Evolutionary conservation across 1,139 yeast species (phyloP).

Genomic region (Candida albicans): DNA sequence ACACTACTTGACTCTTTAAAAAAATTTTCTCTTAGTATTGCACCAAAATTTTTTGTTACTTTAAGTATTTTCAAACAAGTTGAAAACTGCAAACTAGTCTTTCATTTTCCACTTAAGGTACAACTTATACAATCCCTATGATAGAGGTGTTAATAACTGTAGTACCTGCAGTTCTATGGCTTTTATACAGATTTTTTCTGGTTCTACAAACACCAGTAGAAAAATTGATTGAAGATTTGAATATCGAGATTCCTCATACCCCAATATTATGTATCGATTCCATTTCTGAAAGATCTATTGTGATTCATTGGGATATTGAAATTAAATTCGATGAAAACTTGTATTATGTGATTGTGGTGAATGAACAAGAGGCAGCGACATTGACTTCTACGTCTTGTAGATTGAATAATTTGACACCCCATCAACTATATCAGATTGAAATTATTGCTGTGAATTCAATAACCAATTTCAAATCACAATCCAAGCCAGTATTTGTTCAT

Average conservation of each 20-base stretch:
- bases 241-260: constrained; percentile 43
- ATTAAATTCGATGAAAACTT: constrained; percentile 32
- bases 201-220: constrained; percentile 40
- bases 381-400: constrained; percentile 39
- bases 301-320: constrained; percentile 47
- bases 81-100: neutral
- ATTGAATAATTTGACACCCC: constrained; percentile 31
- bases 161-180: constrained; percentile 45
- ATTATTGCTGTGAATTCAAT: constrained; percentile 40
- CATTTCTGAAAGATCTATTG: constrained; percentile 29
- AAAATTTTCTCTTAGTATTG: neutral
- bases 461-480: constrained; percentile 39
- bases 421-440: constrained; percentile 36
- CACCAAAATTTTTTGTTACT: neutral
- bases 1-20: neutral
- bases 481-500: constrained; percentile 29
- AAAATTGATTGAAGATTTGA: constrained; percentile 35
- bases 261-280: constrained; percentile 44
- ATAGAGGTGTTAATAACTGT: constrained; percentile 43
- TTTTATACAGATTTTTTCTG: constrained; percentile 39
- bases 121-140: constrained; percentile 20
- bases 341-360: constrained; percentile 37
- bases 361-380: constrained; percentile 40
- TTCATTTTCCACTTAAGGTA: neutral
- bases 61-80: neutral